phyloP scores from a whole-genome alignment of 116 monocot species.

The Iris pallida region DNA sequence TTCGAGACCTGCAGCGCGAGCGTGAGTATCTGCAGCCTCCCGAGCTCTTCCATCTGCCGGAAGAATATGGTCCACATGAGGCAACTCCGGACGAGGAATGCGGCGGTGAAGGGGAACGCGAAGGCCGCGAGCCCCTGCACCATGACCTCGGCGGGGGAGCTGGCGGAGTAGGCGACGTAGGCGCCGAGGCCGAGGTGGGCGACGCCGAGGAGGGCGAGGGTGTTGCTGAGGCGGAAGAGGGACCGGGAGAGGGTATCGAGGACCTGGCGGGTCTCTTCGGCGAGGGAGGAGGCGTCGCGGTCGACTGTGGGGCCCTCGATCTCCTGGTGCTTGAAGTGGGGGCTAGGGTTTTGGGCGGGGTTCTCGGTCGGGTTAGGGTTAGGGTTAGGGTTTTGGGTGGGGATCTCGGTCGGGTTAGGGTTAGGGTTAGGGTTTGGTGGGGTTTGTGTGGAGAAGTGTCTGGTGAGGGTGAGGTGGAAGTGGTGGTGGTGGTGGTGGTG shows the following conservation, averaged over 20 bases:
- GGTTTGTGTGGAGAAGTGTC: neutral
- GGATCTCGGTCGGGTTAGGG: neutral
- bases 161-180: conserved; percentile 40
- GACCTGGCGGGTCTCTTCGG: conserved; percentile 78
- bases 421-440: conserved; percentile 3
- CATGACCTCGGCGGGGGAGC: conserved; percentile 26
- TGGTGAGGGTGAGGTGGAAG: neutral
- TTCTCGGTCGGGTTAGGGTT: conserved; percentile 10
- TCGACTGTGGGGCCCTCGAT: conserved; percentile 94
- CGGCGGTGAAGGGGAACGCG: conserved; percentile 62
- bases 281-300: conserved; percentile 71
- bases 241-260: conserved; percentile 49
- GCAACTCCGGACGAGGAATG: conserved; percentile 67
- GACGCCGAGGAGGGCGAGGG: conserved; percentile 58
- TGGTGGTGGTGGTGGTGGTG: neutral
- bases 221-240: conserved; percentile 54
- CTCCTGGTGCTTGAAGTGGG: conserved; percentile 53
- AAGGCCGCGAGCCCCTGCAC: conserved; percentile 63
- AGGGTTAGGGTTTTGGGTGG: conserved; percentile 1
- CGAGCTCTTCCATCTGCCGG: conserved; percentile 82
- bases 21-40: conserved; percentile 91
- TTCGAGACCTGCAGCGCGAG: conserved; percentile 65
- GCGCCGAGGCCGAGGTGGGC: conserved; percentile 81
- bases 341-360: conserved; percentile 11
- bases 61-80: conserved; percentile 77